Percentiles rank a stretch among this genome's conserved stretches.
Evolutionary conservation across 2,329 filamentous ascomycete genomes (phyloP).

Genomic region (Penicillium sp.): DNA sequence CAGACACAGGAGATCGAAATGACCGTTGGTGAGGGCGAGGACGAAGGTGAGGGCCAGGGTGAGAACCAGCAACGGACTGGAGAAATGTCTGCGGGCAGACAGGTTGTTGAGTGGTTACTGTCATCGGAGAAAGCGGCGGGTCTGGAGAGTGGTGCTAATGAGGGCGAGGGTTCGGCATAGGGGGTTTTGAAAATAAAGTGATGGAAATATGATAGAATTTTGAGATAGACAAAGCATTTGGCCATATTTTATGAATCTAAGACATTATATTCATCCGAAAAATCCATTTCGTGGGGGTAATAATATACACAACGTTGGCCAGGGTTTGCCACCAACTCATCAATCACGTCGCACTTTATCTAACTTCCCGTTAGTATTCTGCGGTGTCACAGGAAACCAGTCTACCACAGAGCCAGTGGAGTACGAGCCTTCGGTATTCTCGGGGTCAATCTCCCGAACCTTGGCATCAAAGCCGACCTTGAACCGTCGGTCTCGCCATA

Average conservation of each 20-base stretch:
- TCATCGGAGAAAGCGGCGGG: constrained; percentile 37
- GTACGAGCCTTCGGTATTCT: constrained; percentile 23
- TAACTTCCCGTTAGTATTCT: constrained; percentile 1
- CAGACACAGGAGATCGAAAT: constrained; percentile 26
- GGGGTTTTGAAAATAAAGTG: constrained; percentile 4
- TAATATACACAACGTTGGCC: constrained; percentile 9
- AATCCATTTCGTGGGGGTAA: background rate
- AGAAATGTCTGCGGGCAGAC: constrained; percentile 36
- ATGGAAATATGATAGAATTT: constrained; percentile 11
- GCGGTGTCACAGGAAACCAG: constrained; percentile 10
- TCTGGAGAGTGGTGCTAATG: constrained; percentile 32
- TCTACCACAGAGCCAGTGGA: constrained; percentile 17
- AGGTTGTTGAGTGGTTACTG: constrained; percentile 45
- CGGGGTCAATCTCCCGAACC: constrained; percentile 58
- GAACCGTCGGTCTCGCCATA: constrained; percentile 82
- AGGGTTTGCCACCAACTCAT: constrained; percentile 6
- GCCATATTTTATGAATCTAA: background rate
- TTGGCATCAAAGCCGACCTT: constrained; percentile 80
- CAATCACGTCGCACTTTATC: constrained; percentile 21
- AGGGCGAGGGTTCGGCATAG: constrained; percentile 22
- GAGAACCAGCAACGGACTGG: constrained; percentile 9
- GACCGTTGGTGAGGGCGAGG: constrained; percentile 22
- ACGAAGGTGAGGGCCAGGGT: constrained; percentile 8
- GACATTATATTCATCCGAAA: background rate
- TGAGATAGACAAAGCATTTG: constrained; percentile 13